Base-by-base conservation (phyloP, 306 rosid genomes). In the Cucumis melo region DNA sequence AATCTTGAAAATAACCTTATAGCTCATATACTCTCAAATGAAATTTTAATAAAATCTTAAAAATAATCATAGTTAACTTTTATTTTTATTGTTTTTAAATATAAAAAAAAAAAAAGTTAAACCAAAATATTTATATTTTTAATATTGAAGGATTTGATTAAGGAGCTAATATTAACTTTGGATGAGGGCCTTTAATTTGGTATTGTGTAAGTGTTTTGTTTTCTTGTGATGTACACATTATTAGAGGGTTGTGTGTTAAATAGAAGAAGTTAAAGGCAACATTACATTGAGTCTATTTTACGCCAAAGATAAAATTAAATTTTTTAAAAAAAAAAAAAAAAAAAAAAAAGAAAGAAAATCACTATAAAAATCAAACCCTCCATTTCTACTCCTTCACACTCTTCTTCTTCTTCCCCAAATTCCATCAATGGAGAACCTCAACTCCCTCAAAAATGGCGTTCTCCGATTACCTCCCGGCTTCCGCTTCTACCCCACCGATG, bases 401-500 rank as follows among this genome's bases (percentile, higher is more conserved):
- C n/a, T 8, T n/a, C 12, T 7, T n/a, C n/a, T 8, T n/a, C 12
- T 7, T 13, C 23, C 55, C 27, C 68, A 17, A 54, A 11, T 41
- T 41, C 8, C 53, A n/a, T 34, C 32, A 10, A 39, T 38, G 34
- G 68, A 57, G 21, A 75, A 59, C 4, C 57, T 56, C 11, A 32
- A 6, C 58, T 59, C 21, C 16, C 56, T 75, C n/a, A 76, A 59
- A 3, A 76, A 76, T 76, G 79, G 79, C 32, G 70, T 41, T 10
- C 68, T 42, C 57, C 65, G 79, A 17, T 80, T 91, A 46, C 98
- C 98, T 24, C 92, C 97, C 0, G 98, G 96, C 42, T 93, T 93
- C 79, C 83, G 96, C 71, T 93, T 93, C 81, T 90, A 88, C 74
- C 97, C 96, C 5, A 85, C 98, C 34, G 98, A 93, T 77, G 91